These are phyloP conservation scores for Chlamydomonas sp. DNA, from an alignment of 139 green algal species.

Conservation along the genomic window DNA sequence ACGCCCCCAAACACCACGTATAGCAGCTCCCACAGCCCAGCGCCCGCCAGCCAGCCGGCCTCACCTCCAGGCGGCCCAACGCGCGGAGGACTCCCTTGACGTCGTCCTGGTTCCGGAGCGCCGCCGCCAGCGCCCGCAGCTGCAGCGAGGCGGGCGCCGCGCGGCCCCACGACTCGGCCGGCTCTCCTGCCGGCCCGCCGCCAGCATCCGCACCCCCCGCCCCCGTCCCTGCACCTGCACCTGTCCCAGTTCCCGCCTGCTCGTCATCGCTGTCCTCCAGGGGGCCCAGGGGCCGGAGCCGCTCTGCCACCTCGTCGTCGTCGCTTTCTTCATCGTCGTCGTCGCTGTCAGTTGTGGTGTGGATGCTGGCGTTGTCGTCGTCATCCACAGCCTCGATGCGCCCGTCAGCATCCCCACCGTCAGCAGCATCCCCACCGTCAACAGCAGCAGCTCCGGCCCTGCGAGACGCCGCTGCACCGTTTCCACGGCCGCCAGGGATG, in stretches of 20 bases:
- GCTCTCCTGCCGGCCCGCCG: too few relatives aligned
- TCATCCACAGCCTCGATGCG: not conserved
- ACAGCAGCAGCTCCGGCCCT: not conserved
- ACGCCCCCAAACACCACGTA: not conserved
- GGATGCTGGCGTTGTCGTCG: not conserved
- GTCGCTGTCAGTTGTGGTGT: conserved; percentile 25
- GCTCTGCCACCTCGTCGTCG: conserved; percentile 31
- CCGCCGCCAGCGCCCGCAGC: conserved; percentile 54
- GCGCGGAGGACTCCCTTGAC: conserved; percentile 63
- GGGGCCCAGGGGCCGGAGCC: conserved; percentile 5
- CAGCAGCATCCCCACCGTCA: conserved; percentile 28
- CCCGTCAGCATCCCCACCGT: conserved; percentile 1
- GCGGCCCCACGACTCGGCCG: conserved; percentile 17
- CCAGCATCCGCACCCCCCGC: not conserved
- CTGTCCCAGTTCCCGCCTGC: not conserved
- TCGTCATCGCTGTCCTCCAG: conserved; percentile 50
- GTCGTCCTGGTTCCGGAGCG: conserved; percentile 73
- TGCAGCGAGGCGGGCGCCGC: conserved; percentile 41
- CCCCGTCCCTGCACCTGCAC: not conserved
- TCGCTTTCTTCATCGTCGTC: conserved; percentile 25
- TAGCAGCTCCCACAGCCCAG: not conserved
- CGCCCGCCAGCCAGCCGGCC: not conserved
- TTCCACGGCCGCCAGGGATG: not conserved
- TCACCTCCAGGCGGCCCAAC: conserved; percentile 48
- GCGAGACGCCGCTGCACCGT: not conserved